These are phyloP conservation scores for Geranium brycei DNA, from an alignment of 345 rosid genomes.

Conservation along the genomic window DNA sequence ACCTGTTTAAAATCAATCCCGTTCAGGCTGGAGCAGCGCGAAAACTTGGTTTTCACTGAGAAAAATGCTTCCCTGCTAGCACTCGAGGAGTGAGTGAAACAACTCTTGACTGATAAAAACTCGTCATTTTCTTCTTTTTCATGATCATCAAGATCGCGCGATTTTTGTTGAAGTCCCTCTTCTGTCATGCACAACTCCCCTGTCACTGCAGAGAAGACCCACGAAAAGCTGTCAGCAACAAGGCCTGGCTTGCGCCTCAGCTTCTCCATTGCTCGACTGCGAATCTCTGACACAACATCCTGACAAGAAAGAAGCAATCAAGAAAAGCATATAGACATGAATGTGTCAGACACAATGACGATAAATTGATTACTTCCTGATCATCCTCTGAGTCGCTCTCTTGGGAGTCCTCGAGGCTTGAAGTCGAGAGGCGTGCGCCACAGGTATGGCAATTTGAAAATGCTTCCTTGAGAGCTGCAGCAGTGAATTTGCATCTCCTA, in stretches of 20 bases:
- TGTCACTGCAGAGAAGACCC: conserved; percentile 27
- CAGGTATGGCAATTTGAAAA: conserved; percentile 36
- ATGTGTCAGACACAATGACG: too few species aligned
- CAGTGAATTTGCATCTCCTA: conserved; percentile 35
- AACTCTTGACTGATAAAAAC: conserved; percentile 48
- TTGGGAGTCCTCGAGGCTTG: conserved; percentile 16
- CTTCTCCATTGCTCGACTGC: conserved; percentile 64
- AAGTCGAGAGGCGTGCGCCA: conserved; percentile 20
- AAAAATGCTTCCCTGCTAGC: conserved; percentile 43
- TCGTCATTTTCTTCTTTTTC: conserved; percentile 33
- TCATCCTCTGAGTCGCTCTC: conserved; percentile 29
- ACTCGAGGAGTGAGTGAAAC: conserved; percentile 52
- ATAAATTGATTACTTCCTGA: conserved; percentile 26
- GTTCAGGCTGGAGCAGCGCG: conserved; percentile 44
- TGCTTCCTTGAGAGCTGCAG: conserved; percentile 36
- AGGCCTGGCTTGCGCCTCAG: conserved; percentile 34
- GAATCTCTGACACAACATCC: conserved; percentile 50
- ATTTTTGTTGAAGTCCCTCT: too few species aligned
- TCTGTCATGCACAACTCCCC: conserved; percentile 3
- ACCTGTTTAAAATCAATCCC: conserved; percentile 32
- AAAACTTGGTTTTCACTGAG: conserved; percentile 44
- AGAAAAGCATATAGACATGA: neutral
- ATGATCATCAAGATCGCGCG: neutral
- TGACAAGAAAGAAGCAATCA: conserved; percentile 13
- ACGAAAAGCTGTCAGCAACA: conserved; percentile 29